Percentiles rank a stretch among this genome's conserved stretches.
These are phyloP conservation scores for Plasmodiophora brassicae DNA, from an alignment of 208 protist genomes.

Conservation along the genomic window DNA sequence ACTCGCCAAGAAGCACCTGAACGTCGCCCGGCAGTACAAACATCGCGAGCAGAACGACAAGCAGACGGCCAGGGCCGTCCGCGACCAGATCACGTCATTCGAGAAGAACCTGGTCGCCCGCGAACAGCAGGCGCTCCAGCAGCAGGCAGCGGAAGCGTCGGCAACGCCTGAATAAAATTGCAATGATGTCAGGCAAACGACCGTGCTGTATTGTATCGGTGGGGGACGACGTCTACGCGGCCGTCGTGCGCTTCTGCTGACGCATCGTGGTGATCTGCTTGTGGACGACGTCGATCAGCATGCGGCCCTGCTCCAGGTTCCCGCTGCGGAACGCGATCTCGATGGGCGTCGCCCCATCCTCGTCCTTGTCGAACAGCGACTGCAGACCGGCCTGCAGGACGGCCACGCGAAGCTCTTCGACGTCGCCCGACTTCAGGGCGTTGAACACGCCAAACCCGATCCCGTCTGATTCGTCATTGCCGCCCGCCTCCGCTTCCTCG, in stretches of 20 bases:
- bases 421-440: background rate
- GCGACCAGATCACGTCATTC: background rate
- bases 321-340: background rate
- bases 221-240: background rate
- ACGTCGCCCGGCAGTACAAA: background rate
- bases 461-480: background rate
- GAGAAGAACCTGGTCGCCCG: background rate
- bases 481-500: background rate
- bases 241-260: background rate
- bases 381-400: background rate
- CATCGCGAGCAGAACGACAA: background rate
- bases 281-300: background rate
- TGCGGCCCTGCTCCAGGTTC: background rate
- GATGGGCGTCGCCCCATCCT: background rate
- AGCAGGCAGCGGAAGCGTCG: background rate
- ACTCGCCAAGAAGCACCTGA: background rate
- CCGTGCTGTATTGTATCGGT: background rate
- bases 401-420: background rate
- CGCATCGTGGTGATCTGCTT: background rate
- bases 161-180: too few species aligned
- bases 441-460: background rate
- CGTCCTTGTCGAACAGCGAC: background rate
- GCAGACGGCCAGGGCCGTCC: background rate
- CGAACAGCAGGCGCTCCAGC: background rate
- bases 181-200: background rate